phyloP scores from a whole-genome alignment of 352 stramenopile species.

The Phytophthora multivora region DNA sequence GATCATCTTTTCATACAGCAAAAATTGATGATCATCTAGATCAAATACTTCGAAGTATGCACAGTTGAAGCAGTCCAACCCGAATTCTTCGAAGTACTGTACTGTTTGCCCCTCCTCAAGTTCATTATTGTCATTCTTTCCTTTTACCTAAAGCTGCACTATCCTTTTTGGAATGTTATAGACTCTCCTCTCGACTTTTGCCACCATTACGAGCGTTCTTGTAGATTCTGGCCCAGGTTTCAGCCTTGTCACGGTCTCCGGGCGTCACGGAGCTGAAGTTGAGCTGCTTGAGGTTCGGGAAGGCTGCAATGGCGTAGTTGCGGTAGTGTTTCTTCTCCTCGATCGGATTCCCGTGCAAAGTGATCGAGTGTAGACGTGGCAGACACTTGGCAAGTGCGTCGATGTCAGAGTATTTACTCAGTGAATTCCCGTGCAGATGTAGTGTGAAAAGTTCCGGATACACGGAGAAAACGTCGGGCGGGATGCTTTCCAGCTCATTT shows the following conservation, averaged over 20 bases:
- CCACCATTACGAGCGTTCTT: constrained; percentile 37
- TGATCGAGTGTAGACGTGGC: constrained; percentile 62
- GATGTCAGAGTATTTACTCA: constrained; percentile 68
- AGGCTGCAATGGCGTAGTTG: constrained; percentile 80
- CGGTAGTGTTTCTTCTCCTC: constrained; percentile 89
- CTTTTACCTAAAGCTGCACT: not conserved
- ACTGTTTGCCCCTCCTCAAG: no score
- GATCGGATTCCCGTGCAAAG: constrained; percentile 82
- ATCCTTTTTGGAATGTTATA: constrained; percentile 2
- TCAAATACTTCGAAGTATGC: no score
- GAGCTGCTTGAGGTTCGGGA: constrained; percentile 69
- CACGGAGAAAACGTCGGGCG: constrained; percentile 40
- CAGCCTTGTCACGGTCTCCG: constrained; percentile 64
- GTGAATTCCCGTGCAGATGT: constrained; percentile 75
- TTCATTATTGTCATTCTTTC: no score
- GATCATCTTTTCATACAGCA: no score
- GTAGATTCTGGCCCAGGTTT: constrained; percentile 77
- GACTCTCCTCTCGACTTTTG: constrained; percentile 15
- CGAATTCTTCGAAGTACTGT: no score
- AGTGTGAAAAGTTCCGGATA: constrained; percentile 67
- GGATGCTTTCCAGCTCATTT: constrained; percentile 49
- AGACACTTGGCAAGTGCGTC: constrained; percentile 54
- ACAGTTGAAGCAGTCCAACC: no score
- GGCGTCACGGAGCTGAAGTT: constrained; percentile 79
- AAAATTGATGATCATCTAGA: no score